Percentiles rank a stretch among this genome's conserved stretches.
Evolutionary conservation across 129 eudicot species (phyloP).

Genomic region (Smallanthus sonchifolius): DNA sequence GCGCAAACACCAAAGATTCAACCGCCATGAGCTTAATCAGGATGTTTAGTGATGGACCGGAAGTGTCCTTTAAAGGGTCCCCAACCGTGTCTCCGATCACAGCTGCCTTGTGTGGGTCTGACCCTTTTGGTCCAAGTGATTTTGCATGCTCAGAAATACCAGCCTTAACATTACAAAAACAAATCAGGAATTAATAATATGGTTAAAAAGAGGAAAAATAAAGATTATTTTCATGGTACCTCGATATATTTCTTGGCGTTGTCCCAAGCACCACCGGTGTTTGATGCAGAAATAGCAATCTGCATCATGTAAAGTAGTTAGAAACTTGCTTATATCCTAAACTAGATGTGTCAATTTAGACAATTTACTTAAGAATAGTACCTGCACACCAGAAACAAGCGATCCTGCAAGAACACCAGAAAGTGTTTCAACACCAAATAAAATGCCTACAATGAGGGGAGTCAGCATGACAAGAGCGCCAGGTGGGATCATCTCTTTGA

Average conservation of each 20-base stretch:
- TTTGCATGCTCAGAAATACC: slow-evolving; percentile 85
- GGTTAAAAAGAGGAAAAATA: too few species aligned
- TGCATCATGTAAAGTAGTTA: slow-evolving; percentile 24
- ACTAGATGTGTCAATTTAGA: too few species aligned
- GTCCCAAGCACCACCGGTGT: slow-evolving; percentile 99
- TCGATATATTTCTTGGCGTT: slow-evolving; percentile 94
- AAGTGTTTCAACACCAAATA: slow-evolving; percentile 87
- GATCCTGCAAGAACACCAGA: slow-evolving; percentile 95
- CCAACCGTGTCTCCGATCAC: slow-evolving; percentile 96
- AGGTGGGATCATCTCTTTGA: slow-evolving; percentile 89
- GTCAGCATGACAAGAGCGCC: slow-evolving; percentile 96
- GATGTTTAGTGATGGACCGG: slow-evolving; percentile 91
- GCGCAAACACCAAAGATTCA: slow-evolving; percentile 89
- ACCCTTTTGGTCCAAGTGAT: slow-evolving; percentile 85
- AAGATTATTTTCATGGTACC: slow-evolving; percentile 36
- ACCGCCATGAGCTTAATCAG: slow-evolving; percentile 96
- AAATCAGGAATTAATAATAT: not conserved
- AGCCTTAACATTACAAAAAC: slow-evolving; percentile 45
- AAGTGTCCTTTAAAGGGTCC: slow-evolving; percentile 95
- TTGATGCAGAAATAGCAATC: slow-evolving; percentile 97
- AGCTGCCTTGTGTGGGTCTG: slow-evolving; percentile 91
- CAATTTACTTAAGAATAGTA: slow-evolving; percentile 10
- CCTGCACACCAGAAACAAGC: slow-evolving; percentile 93
- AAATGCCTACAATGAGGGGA: slow-evolving; percentile 79
- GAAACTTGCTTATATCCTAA: not conserved